Evolutionary conservation across 129 eudicot species (phyloP), one percentile per base, ranked within the genome.

Genomic region (Flaveria ramosissima): DNA sequence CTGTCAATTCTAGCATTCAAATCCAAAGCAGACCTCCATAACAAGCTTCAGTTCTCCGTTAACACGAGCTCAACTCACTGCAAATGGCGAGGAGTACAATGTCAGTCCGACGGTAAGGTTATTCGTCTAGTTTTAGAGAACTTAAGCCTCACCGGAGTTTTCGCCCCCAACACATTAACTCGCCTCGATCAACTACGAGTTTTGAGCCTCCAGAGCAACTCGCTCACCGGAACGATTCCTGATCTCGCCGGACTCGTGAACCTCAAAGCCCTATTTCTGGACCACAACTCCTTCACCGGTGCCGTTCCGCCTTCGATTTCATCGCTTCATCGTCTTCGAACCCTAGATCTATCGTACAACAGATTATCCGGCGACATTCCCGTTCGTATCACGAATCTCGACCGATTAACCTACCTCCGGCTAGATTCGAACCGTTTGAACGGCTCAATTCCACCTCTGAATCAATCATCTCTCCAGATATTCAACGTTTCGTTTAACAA

Each of bases 211-310:
- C 89, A 83, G 51, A 84, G 82, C 84, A 91, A 89, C 89, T 89
- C 92, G 0, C 91, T 94, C 80, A 78, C 90, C 47, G 98, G 98
- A 0, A 88, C 96, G 3, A 81, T 94, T 9, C 98, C 98, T 8
- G 89, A 94, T 57, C 85, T 94, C 15, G 78, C 96, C 77, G 67
- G 78, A 3, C 82, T 94, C 2, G 8, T 70, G 9, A 91, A 91
- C 80, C 92, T 94, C 53, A 91, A 91, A 80, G 70, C 84, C 7
- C 85, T 94, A 48, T 89, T 94, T 56, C 89, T 94, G 1, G 78
- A 84, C 70, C 90, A 76, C 16, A 94, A 94, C 75, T 75, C 13
- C 42, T 94, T 94, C 82, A n/a, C 77, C 17, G 93, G 89, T 20
- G 50, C 77, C 7, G 27, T 94, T 36, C 99, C 97, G 0, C 86